Percentiles rank a stretch among this genome's conserved stretches.
Conservation (phyloP, 2,329 filamentous ascomycete species). For the Emergomyces pasteurianus region DNA sequence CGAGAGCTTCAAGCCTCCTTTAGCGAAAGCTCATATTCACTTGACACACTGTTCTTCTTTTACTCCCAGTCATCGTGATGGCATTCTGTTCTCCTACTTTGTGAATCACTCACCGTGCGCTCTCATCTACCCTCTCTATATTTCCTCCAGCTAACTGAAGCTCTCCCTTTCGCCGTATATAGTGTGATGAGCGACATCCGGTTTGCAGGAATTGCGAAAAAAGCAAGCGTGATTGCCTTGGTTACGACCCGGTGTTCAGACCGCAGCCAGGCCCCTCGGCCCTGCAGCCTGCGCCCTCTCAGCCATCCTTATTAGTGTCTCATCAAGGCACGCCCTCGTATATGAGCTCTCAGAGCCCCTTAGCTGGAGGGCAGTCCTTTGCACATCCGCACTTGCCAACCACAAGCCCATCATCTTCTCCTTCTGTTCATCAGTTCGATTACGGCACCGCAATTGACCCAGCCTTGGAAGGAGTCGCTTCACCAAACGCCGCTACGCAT, state of each 20-base stretch:
- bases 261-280: slow-evolving; percentile 59
- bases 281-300: slow-evolving; percentile 49
- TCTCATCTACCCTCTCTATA: background rate
- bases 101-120: background rate
- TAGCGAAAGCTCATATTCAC: background rate
- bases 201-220: slow-evolving; percentile 64
- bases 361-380: background rate
- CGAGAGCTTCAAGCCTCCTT: background rate
- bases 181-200: slow-evolving; percentile 96
- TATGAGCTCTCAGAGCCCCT: background rate
- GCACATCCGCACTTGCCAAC: slow-evolving; percentile 1
- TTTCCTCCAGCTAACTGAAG: slow-evolving; percentile 11
- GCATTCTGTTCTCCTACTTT: background rate
- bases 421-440: slow-evolving; percentile 40
- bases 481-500: background rate
- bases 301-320: slow-evolving; percentile 26
- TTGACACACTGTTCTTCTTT: slow-evolving; percentile 5
- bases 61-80: background rate
- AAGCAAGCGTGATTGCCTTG: slow-evolving; percentile 55
- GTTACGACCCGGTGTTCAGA: slow-evolving; percentile 59
- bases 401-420: slow-evolving; percentile 16
- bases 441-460: slow-evolving; percentile 55
- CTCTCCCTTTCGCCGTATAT: slow-evolving; percentile 15
- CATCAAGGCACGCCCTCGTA: background rate
- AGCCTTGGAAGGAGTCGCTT: slow-evolving; percentile 39